Percentiles rank a stretch among this genome's conserved stretches.
These are phyloP conservation scores for Coprinellus micaceus DNA, from an alignment of 768 basidiomycete genomes.

Conservation along the genomic window DNA sequence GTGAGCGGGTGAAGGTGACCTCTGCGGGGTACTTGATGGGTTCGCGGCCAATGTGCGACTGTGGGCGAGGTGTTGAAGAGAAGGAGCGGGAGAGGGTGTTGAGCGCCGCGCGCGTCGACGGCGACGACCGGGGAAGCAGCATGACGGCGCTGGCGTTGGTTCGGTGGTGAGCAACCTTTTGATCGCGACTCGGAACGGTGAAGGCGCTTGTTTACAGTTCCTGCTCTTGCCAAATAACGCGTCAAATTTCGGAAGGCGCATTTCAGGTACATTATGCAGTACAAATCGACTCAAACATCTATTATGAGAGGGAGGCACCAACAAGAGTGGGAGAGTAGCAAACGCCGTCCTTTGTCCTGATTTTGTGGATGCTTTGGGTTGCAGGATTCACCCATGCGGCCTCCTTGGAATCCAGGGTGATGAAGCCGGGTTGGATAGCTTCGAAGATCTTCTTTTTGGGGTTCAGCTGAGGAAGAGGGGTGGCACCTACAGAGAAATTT, in stretches of 20 bases:
- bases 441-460: slow-evolving; percentile 99
- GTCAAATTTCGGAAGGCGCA: slow-evolving; percentile 3
- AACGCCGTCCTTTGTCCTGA: slow-evolving; percentile 81
- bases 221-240: slow-evolving; percentile 13
- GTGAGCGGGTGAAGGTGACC: slow-evolving; percentile 39
- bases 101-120: slow-evolving; percentile 26
- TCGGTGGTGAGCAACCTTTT: slow-evolving; percentile 4
- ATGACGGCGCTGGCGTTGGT: slow-evolving; percentile 19
- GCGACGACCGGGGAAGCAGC: slow-evolving; percentile 16
- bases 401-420: slow-evolving; percentile 79
- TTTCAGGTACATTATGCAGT: neutral
- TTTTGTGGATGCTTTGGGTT: slow-evolving; percentile 75
- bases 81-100: slow-evolving; percentile 38
- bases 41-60: slow-evolving; percentile 59
- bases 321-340: slow-evolving; percentile 78
- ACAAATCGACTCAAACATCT: neutral
- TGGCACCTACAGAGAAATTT: slow-evolving; percentile 39
- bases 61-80: slow-evolving; percentile 45
- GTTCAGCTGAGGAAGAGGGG: slow-evolving; percentile 81
- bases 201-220: slow-evolving; percentile 10
- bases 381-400: slow-evolving; percentile 91
- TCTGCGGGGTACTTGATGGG: slow-evolving; percentile 47
- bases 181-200: neutral
- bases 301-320: slow-evolving; percentile 88
- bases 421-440: slow-evolving; percentile 94